phyloP scores from a whole-genome alignment of 2,329 filamentous ascomycete species.

The Cercospora brassicicola region DNA sequence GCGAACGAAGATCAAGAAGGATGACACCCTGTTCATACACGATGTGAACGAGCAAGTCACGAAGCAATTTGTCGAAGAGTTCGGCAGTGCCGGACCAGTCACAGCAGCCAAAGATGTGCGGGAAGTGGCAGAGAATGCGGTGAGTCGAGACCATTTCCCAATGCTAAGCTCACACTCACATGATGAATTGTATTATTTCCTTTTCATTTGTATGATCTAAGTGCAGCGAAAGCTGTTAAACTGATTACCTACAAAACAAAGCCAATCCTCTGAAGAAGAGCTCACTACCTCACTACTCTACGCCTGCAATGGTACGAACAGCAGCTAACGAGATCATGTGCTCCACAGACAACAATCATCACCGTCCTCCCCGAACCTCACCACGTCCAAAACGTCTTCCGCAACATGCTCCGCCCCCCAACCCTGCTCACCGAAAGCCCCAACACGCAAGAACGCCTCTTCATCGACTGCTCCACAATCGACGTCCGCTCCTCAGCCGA shows the following conservation, averaged over 20 bases:
- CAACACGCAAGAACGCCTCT: constrained; percentile 63
- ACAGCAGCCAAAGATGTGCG: constrained; percentile 58
- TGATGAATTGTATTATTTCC: constrained; percentile 30
- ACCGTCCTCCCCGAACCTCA: constrained; percentile 86
- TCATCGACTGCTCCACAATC: constrained; percentile 96
- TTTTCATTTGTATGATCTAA: constrained; percentile 69
- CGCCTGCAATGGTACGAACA: not conserved
- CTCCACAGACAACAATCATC: constrained; percentile 72
- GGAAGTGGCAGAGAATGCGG: constrained; percentile 66
- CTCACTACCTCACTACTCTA: not conserved
- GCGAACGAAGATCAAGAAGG: constrained; percentile 62
- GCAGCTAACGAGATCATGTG: not conserved
- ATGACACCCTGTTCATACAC: constrained; percentile 64
- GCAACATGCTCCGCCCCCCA: constrained; percentile 66
- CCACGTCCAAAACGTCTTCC: constrained; percentile 82
- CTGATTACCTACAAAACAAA: constrained; percentile 64
- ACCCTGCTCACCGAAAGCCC: constrained; percentile 52
- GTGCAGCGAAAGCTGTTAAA: constrained; percentile 59
- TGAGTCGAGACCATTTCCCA: constrained; percentile 46
- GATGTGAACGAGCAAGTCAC: constrained; percentile 63
- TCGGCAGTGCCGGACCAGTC: constrained; percentile 44
- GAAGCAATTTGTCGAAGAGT: constrained; percentile 59
- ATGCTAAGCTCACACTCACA: constrained; percentile 1
- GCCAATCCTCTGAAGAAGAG: constrained; percentile 69
- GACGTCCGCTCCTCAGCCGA: constrained; percentile 80